Evolutionary conservation across 371 early-diverging fungal species (phyloP).

Genomic region (Haplosporangium sp.): DNA sequence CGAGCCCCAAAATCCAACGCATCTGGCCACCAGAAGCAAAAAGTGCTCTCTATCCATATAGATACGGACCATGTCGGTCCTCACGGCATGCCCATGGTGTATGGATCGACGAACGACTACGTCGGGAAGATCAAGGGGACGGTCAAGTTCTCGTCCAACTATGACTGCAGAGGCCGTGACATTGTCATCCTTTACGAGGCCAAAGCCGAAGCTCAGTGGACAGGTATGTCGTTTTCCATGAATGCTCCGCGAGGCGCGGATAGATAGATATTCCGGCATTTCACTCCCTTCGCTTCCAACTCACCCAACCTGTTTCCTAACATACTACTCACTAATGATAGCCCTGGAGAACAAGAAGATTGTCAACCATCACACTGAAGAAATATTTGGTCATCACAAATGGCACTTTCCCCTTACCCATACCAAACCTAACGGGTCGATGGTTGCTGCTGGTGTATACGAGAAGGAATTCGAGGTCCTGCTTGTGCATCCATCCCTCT

Average conservation of each 20-base stretch:
- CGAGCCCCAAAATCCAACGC: conserved; percentile 7
- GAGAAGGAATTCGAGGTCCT: conserved; percentile 45
- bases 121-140: conserved; percentile 37
- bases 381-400: conserved; percentile 38
- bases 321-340: conserved; percentile 2
- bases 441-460: conserved; percentile 36
- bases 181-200: conserved; percentile 49
- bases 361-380: conserved; percentile 41
- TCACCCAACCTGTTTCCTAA: neutral
- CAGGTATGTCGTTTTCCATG: conserved; percentile 17
- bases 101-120: conserved; percentile 43
- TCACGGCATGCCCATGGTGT: conserved; percentile 43
- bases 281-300: neutral
- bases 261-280: neutral
- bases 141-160: conserved; percentile 36
- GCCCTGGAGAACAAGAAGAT: conserved; percentile 51
- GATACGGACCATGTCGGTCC: conserved; percentile 43
- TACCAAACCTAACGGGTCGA: conserved; percentile 34
- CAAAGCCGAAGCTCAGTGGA: conserved; percentile 47
- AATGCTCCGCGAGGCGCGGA: too few relatives aligned
- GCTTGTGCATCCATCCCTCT: conserved; percentile 24
- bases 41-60: conserved; percentile 38
- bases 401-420: conserved; percentile 50
- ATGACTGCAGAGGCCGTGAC: conserved; percentile 44
- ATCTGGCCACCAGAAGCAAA: conserved; percentile 13